phyloP scores from a whole-genome alignment of 2,329 filamentous ascomycete genomes.

The Microdochium bolleyi region DNA sequence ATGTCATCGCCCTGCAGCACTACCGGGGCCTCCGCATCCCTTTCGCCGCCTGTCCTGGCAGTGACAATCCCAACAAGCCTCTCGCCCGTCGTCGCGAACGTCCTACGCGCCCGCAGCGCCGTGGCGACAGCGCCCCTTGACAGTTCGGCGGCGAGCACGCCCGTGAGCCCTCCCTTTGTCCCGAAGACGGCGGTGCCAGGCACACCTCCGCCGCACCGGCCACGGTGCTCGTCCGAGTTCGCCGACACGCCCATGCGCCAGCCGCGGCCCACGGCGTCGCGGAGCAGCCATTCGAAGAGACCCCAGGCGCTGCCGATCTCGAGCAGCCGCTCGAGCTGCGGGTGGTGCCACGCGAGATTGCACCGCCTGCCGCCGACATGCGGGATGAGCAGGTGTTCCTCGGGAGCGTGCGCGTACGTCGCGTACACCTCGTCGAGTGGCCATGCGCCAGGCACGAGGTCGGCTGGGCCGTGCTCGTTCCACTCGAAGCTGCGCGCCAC shows the following conservation, averaged over 20 bases:
- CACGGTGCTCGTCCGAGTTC: slow-evolving; percentile 26
- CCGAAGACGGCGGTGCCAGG: slow-evolving; percentile 24
- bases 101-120: slow-evolving; percentile 16
- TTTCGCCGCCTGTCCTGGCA: slow-evolving; percentile 4
- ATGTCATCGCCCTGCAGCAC: slow-evolving; percentile 19
- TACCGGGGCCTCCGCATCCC: no score
- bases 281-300: slow-evolving; percentile 24
- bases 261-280: slow-evolving; percentile 18
- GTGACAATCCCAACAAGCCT: slow-evolving; percentile 15
- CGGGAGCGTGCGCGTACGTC: slow-evolving; percentile 22
- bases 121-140: slow-evolving; percentile 10
- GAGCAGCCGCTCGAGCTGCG: slow-evolving; percentile 21
- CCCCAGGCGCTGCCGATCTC: slow-evolving; percentile 28
- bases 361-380: slow-evolving; percentile 25
- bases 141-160: slow-evolving; percentile 13
- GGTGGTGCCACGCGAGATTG: slow-evolving; percentile 26
- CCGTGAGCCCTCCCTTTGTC: slow-evolving; percentile 18
- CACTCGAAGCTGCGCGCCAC: slow-evolving; percentile 26
- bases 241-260: slow-evolving; percentile 25
- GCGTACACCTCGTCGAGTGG: slow-evolving; percentile 27
- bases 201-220: slow-evolving; percentile 25
- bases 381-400: slow-evolving; percentile 23
- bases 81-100: slow-evolving; percentile 22
- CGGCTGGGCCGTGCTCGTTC: slow-evolving; percentile 23
- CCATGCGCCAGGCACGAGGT: slow-evolving; percentile 22